phyloP scores from a whole-genome alignment of 2,329 filamentous ascomycete genomes.

The Calonectria montana region DNA sequence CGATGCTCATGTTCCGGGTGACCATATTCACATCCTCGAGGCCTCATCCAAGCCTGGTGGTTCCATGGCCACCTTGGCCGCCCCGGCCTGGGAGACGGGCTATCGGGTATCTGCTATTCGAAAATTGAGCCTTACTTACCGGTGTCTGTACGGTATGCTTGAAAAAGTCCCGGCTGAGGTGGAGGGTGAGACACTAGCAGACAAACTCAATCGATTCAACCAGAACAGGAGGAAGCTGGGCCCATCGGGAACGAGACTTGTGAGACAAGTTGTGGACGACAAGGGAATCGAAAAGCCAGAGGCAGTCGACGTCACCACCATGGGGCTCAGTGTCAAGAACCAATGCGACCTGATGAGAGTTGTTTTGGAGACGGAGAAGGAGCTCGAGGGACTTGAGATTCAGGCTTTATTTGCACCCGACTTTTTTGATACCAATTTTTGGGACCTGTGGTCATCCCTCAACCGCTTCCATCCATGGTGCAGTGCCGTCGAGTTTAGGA shows the following conservation, averaged over 20 bases:
- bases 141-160: constrained; percentile 41
- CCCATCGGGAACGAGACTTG: constrained; percentile 38
- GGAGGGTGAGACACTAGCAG: constrained; percentile 37
- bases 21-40: constrained; percentile 42
- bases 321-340: constrained; percentile 44
- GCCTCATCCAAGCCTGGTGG: constrained; percentile 38
- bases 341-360: constrained; percentile 44
- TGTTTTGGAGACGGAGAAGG: constrained; percentile 41
- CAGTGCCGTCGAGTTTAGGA: constrained; percentile 42
- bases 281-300: constrained; percentile 34
- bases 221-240: constrained; percentile 37
- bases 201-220: constrained; percentile 39
- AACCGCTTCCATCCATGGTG: constrained; percentile 44
- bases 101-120: constrained; percentile 42
- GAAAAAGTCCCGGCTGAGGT: constrained; percentile 37
- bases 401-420: constrained; percentile 40
- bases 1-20: constrained; percentile 38
- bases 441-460: constrained; percentile 43
- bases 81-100: constrained; percentile 39
- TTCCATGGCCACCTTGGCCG: constrained; percentile 36
- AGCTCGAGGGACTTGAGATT: constrained; percentile 41
- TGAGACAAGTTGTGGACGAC: constrained; percentile 34
- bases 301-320: constrained; percentile 39
- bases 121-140: constrained; percentile 42
- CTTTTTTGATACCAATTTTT: constrained; percentile 44